Base-by-base conservation (phyloP, 208 protist genomes). In the Phytomonas sp. region DNA sequence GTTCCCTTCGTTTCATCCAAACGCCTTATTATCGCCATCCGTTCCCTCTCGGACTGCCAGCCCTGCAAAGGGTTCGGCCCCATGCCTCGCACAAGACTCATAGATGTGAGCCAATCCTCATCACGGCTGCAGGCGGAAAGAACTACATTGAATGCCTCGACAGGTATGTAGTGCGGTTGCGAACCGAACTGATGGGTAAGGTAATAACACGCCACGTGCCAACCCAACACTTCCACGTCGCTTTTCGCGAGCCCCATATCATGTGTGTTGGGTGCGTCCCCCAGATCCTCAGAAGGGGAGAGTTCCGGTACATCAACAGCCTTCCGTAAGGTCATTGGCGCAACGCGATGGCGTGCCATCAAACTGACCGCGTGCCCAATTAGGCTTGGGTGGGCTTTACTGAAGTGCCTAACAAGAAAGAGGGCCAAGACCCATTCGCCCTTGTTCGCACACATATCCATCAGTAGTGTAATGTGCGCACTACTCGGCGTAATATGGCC, bases 141-240 rank as follows among this genome's bases (percentile, higher is more conserved):
- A 49, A 78, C 82, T 16, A 76, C 84, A 69, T 93, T 91, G 76
- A 88, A 94, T 34, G 80, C 86, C 42, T 89, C 86, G 42, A 90
- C 85, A 11, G 89, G 78, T 23, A 91, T 67, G 36, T 84, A 71
- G 32, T 70, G 67, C 32, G 59, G 23, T 65, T 45, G 61, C 4
- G 16, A 65, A 37, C 33, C 19, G 23, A 37, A 23, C 61, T 65
- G 36, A 65, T 23, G 19, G 23, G 66, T 78, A 60, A 88, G 42
- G 74, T 83, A 91, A 61, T 76, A 61, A 32, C 81, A 75, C 26
- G 77, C 84, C 31, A 64, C 69, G 63, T 72, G 72, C 83, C 78
- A 85, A 12, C 74, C 71, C 49, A 66, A 23, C 0, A 37, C 60
- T 0, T 37, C 60, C 45, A 60, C 14, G 1, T 23, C 34, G 0